Base-by-base conservation (phyloP, 2,329 filamentous ascomycete genomes). In the Cordyceps sp. region DNA sequence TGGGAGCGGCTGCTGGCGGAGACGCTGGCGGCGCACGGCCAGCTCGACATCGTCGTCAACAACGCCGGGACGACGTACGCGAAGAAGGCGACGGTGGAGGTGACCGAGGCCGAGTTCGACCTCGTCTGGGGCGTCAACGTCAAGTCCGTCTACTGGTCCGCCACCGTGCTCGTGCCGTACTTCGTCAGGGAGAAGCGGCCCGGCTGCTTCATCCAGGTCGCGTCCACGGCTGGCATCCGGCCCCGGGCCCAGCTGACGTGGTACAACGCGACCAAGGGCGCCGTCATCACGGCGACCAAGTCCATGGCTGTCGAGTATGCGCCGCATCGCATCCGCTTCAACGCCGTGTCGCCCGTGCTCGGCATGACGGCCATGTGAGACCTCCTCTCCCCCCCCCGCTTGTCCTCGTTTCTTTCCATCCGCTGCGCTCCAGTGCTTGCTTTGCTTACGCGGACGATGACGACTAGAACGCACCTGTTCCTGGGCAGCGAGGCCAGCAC, bases 221-320 rank as follows among this genome's bases (percentile, higher is more conserved):
- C 75, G 1, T 76, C 69, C 2, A 77, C 74, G 0, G 74, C 73
- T 0, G 73, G 46, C 0, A 50, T 57, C 7, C 54, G 77, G 18
- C 76, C 75, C 0, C 58, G 75, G 17, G 69, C 70, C 0, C 67
- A 72, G 0, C 45, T 80, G 29, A 73, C 74, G 2, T 80, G 75
- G 74, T 80, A 80, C 44, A 79, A 78, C 44, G 71, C 74, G 1
- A 70, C 66, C 27, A 81, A 81, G 47, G 73, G 68, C 0, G 75
- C 75, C 1, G 66, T 77, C 10, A 65, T 66, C 41, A 77, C 66
- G 30, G 70, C 69, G 25, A 62, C 59, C 1, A 66, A 66, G 49
- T 47, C 53, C 2, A 51, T 86, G 40, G 80, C 78, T 1, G 73
- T 78, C 2, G 79, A 85, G 49, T 85, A 78, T 42, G 80, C 73